Evolutionary conservation across 495 filamentous ascomycete genomes (phyloP).

Genomic region (Aspergillus carlsbadensis): DNA sequence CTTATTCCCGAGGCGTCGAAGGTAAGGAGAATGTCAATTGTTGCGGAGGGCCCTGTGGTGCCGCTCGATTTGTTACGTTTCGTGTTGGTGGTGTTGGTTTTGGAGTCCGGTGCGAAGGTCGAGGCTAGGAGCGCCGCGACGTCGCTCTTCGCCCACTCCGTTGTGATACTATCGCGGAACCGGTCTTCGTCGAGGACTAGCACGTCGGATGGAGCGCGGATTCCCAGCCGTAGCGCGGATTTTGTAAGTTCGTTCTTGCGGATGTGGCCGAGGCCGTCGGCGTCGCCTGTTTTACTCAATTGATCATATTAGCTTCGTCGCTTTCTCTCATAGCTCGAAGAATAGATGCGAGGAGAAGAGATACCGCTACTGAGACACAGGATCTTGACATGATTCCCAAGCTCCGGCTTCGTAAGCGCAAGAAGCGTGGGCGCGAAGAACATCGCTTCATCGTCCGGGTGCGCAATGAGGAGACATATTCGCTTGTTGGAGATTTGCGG

Average conservation of each 20-base stretch:
- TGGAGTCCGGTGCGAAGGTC: conserved; percentile 63
- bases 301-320: background rate
- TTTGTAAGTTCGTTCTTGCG: conserved; percentile 80
- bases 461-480: conserved; percentile 88
- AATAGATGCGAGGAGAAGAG: background rate
- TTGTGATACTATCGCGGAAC: conserved; percentile 87
- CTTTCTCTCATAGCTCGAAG: background rate
- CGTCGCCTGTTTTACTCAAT: conserved; percentile 57
- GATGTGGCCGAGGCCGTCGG: conserved; percentile 79
- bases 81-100: conserved; percentile 6
- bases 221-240: conserved; percentile 70
- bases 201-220: conserved; percentile 71
- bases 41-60: conserved; percentile 47
- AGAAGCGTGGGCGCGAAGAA: conserved; percentile 92
- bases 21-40: conserved; percentile 81
- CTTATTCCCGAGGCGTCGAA: conserved; percentile 83
- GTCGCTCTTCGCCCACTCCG: conserved; percentile 66
- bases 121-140: conserved; percentile 66
- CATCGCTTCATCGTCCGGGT: conserved; percentile 99
- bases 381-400: conserved; percentile 89
- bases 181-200: conserved; percentile 73
- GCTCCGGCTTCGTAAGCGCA: conserved; percentile 67
- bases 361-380: conserved; percentile 84
- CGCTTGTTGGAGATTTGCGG: conserved; percentile 73
- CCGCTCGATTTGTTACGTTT: conserved; percentile 16